Base-by-base conservation (phyloP, 2,329 filamentous ascomycete species). In the Colletotrichum kahawae region DNA sequence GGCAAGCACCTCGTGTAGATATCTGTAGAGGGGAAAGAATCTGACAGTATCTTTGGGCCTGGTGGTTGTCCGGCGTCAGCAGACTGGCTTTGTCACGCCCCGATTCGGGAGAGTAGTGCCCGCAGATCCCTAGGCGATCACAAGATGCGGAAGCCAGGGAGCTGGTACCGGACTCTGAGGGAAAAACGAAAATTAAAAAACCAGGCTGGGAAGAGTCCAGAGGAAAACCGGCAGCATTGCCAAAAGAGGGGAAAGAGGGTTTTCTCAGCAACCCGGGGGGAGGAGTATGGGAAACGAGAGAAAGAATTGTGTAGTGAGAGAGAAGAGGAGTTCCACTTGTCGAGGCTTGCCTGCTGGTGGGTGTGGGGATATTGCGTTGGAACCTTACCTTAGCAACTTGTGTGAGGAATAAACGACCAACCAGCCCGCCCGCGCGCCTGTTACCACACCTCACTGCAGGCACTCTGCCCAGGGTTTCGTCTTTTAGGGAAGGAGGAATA, bases 301-400 rank as follows among this genome's bases (percentile, higher is more conserved):
- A 67, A 70, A 76, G 70, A 76, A 76, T 76, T 76, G 74, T 76
- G 70, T 76, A 73, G 70, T 63, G 34, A 67, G 67, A 62, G 59
- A 57, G 63, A 64, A 67, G 62, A 59, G 63, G 68, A 75, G 63
- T 64, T 62, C 70, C 73, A 72, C 73, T 73, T 59, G 73, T 75
- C 70, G 73, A 75, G 73, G 70, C 68, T 75, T 75, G 64, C 63
- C 70, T 51, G 73, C 36, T 70, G 54, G 72, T 74, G 73, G 54
- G 68, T 74, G 73, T 75, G 73, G 74, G 74, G 74, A 76, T 76
- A 63, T 70, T 74, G 71, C 69, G 71, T 56, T 60, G 70, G 33
- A 74, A 38, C 64, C 31, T 67, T 51, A 51, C 60, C 36, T 67
- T 18, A 38, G 48, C 56, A 57, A 67, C 48, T 67, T 59, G 36